A percentile compares a stretch with the other conserved stretches of the same genome.
Evolutionary conservation across 129 eudicot species (phyloP).

Genomic region (Artemisia argyi): DNA sequence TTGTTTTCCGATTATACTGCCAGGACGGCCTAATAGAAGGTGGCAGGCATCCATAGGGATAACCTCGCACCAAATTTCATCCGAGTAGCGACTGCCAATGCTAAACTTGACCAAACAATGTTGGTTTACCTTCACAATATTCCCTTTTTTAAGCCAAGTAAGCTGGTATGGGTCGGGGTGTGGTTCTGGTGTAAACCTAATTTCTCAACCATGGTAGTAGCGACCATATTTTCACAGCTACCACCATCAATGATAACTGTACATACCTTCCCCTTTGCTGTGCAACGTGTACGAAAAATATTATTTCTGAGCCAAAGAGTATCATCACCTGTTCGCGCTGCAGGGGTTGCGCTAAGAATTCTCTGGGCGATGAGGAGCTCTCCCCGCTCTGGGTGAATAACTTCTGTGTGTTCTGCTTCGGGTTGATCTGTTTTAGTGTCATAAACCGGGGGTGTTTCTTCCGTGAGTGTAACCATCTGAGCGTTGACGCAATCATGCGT

Average conservation of each 20-base stretch:
- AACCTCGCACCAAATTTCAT: not conserved
- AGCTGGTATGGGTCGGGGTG: not conserved
- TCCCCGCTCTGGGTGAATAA: not conserved
- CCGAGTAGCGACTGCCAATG: not conserved
- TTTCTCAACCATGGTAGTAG: not conserved
- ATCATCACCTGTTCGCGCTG: not conserved
- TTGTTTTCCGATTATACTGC: not conserved
- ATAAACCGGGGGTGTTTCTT: not conserved
- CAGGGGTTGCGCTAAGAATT: not conserved
- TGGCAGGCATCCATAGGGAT: not conserved
- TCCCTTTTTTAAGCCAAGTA: not conserved
- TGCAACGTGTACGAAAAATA: not conserved
- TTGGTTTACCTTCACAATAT: not conserved
- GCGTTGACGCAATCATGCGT: not conserved
- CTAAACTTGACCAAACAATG: not conserved
- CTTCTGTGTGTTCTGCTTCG: not conserved
- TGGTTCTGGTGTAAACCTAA: not conserved
- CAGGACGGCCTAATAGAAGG: not conserved
- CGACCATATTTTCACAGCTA: not conserved
- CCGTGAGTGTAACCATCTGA: not conserved
- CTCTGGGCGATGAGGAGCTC: not conserved
- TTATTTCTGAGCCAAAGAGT: not conserved
- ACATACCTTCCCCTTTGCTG: not conserved
- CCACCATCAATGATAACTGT: not conserved
- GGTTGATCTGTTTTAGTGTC: not conserved